Evolutionary conservation across 2,329 filamentous ascomycete species (phyloP).

Genomic region (Beauveria scarabaeidicola): DNA sequence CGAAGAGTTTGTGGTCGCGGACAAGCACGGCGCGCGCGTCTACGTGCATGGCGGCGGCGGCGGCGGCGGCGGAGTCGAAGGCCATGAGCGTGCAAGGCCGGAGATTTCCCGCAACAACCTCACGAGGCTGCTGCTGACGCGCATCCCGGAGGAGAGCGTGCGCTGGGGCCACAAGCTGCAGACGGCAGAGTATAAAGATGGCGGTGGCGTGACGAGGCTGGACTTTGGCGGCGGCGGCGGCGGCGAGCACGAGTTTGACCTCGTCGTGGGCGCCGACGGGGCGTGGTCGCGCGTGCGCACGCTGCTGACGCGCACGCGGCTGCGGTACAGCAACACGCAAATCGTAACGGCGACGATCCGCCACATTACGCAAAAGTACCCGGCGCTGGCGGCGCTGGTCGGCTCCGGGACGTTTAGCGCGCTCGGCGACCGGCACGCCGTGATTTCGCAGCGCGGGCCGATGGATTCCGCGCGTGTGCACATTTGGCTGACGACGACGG

Average conservation of each 20-base stretch:
- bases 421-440: constrained; percentile 21
- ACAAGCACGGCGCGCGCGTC: constrained; percentile 19
- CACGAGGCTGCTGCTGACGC: constrained; percentile 24
- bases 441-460: constrained; percentile 24
- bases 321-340: constrained; percentile 31
- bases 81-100: constrained; percentile 18
- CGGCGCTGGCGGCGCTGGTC: constrained; percentile 26
- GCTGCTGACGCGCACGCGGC: constrained; percentile 27
- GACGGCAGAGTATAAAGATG: constrained; percentile 4
- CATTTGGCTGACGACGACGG: constrained; percentile 17
- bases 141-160: constrained; percentile 25
- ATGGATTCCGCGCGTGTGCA: constrained; percentile 24
- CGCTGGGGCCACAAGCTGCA: constrained; percentile 24
- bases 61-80: background rate
- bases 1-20: constrained; percentile 29
- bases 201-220: constrained; percentile 10
- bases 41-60: constrained; percentile 16
- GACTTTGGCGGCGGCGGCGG: constrained; percentile 15
- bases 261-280: constrained; percentile 33
- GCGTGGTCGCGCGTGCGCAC: constrained; percentile 31
- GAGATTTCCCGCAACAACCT: constrained; percentile 33
- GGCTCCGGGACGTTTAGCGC: background rate
- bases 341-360: constrained; percentile 27
- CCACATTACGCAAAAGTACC: constrained; percentile 26
- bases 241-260: constrained; percentile 22